phyloP scores from a whole-genome alignment of 2,329 filamentous ascomycete genomes.

The Colletotrichum ledebouriae region DNA sequence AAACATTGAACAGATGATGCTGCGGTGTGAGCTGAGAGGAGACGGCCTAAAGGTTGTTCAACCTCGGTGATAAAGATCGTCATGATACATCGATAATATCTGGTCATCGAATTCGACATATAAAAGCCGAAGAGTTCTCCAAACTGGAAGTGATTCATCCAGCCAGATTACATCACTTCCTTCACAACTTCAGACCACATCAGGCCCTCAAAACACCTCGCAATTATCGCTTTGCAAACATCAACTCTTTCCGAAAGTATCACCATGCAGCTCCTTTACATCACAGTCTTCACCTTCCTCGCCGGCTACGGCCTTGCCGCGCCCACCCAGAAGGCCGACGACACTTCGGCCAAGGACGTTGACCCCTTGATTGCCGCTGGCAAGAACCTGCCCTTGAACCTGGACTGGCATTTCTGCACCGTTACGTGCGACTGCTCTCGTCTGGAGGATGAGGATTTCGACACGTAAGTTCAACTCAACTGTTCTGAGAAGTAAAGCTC shows the following conservation, averaged over 20 bases:
- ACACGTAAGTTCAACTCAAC: conserved; percentile 40
- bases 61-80: not conserved
- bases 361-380: conserved; percentile 40
- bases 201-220: not conserved
- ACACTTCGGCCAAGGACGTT: not conserved
- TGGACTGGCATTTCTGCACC: conserved; percentile 23
- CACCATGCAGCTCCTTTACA: conserved; percentile 24
- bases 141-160: too few species aligned
- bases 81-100: not conserved
- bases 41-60: not conserved
- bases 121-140: not conserved
- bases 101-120: not conserved
- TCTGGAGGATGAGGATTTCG: conserved; percentile 39
- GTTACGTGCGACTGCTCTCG: conserved; percentile 47
- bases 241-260: not conserved
- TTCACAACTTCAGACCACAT: not conserved
- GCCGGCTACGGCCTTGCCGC: not conserved
- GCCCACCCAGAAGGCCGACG: conserved; percentile 10
- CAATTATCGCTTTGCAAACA: not conserved
- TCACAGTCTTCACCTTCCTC: conserved; percentile 36
- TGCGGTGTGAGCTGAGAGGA: not conserved
- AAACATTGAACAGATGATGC: conserved; percentile 21
- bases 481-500: not conserved
- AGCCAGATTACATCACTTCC: too few species aligned
- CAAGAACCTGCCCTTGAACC: conserved; percentile 23